Evolutionary conservation across 225 moss, liverwort and hornwort species (phyloP), one percentile per base, ranked within the genome.

Genomic region (Sphagnum tenellum): DNA sequence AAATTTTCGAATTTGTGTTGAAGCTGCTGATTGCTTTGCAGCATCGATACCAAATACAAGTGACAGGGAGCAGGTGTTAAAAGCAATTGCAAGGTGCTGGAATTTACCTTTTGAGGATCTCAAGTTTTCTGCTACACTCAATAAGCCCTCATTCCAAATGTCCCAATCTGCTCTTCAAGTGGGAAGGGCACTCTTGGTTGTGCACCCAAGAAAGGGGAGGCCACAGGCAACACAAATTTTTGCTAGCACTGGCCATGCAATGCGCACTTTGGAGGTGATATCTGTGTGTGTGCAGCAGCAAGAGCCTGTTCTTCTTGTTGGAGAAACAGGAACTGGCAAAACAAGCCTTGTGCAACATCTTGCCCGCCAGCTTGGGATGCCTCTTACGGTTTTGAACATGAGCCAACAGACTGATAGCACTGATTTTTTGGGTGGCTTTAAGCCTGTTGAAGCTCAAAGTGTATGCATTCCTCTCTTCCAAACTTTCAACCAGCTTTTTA

Each of bases 391-490:
- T 49, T 61, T 98, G 74, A 98, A 98, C 56, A 78, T 98, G 74
- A 98, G 96, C 66, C 96, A 98, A 75, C 96, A 98, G 74, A 98
- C 92, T 66, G 96, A 98, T 51, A 98, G 92, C 60, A 87, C 89
- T 62, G 96, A 98, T 74, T 88, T 98, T 59, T 77, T 98, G 52
- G 96, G 96, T 52, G 96, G 96, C 55, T 93, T 83, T 70, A 98
- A 92, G 75, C 96, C 96, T 66, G 90, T 98, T 57, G 96, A 92
- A 75, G 90, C 96, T 45, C 96, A 90, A 70, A 86, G 88, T 67
- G 80, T 98, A 4, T 98, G 96, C 70, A 76, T 87, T 70, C 90
- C 96, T 71, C 62, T 98, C 12, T 81, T 88, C 69, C 90, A 90
- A 65, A 71, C 60, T 6, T 98, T 93, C 66, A 88, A 82, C 64